Evolutionary conservation across 1,284 basidiomycete genomes (phyloP).

Genomic region (Naganishia sp.): DNA sequence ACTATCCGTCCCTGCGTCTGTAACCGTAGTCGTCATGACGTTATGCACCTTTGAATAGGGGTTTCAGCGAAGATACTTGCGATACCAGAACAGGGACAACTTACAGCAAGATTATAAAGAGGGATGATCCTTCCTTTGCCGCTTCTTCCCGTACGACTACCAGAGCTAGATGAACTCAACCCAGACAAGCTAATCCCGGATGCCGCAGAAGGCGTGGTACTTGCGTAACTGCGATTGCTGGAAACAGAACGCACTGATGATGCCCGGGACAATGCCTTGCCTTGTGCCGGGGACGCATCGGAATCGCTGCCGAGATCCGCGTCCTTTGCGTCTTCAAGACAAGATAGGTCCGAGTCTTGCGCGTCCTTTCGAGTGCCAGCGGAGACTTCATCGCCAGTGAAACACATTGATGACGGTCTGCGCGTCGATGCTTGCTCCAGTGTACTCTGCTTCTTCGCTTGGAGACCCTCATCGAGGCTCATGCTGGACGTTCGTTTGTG

Average conservation of each 20-base stretch:
- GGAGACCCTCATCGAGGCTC: conserved; percentile 13
- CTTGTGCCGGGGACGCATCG: not conserved
- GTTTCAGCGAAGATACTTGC: conserved; percentile 1
- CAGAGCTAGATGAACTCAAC: conserved; percentile 10
- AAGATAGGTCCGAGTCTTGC: not conserved
- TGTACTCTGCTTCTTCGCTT: conserved; percentile 14
- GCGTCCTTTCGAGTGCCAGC: too few relatives aligned
- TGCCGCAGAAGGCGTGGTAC: conserved; percentile 6
- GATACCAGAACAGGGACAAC: not conserved
- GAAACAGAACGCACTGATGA: conserved; percentile 8
- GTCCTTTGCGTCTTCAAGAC: not conserved
- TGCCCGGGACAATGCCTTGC: not conserved
- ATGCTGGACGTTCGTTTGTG: conserved; percentile 23
- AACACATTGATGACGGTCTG: not conserved
- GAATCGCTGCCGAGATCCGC: not conserved
- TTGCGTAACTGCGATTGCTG: conserved; percentile 20
- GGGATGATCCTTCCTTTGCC: conserved; percentile 16
- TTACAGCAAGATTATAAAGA: conserved; percentile 20
- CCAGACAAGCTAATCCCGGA: conserved; percentile 19
- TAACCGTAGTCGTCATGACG: conserved; percentile 80
- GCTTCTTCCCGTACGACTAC: conserved; percentile 20
- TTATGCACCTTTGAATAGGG: conserved; percentile 61
- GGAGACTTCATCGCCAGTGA: not conserved
- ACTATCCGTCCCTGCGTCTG: conserved; percentile 76
- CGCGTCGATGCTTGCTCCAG: not conserved